These are phyloP conservation scores for Nakaseomyces delphensis DNA, from an alignment of 1,139 yeast genomes.

Conservation along the genomic window DNA sequence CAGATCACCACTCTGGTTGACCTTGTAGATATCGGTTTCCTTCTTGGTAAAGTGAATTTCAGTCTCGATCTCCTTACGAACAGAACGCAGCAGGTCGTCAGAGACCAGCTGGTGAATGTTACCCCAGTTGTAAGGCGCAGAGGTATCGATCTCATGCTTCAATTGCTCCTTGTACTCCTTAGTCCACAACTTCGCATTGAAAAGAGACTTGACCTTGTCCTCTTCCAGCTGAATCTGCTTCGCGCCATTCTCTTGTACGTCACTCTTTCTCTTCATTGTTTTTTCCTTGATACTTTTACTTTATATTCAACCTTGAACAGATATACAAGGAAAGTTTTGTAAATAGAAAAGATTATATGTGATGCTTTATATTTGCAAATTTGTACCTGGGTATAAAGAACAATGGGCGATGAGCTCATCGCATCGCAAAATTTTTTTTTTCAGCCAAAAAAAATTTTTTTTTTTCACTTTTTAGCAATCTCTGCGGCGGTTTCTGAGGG, in stretches of 20 bases:
- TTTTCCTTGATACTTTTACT: neutral
- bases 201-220: slow-evolving; percentile 39
- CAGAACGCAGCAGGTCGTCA: slow-evolving; percentile 67
- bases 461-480: slow-evolving; percentile 4
- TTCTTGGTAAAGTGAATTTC: slow-evolving; percentile 87
- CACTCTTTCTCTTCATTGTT: slow-evolving; percentile 15
- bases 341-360: too few relatives aligned
- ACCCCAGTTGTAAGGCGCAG: slow-evolving; percentile 87
- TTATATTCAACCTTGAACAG: too few relatives aligned
- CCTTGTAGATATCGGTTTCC: slow-evolving; percentile 95
- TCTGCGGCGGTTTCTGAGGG: neutral
- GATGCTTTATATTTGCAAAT: too few relatives aligned
- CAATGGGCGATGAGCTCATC: slow-evolving; percentile 4
- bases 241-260: slow-evolving; percentile 6
- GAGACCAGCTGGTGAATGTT: slow-evolving; percentile 64
- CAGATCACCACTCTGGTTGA: slow-evolving; percentile 88
- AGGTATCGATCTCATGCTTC: slow-evolving; percentile 37
- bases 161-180: slow-evolving; percentile 37
- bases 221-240: slow-evolving; percentile 27
- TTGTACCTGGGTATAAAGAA: too few relatives aligned
- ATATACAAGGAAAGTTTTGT: too few relatives aligned
- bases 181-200: slow-evolving; percentile 50
- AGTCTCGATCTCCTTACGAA: slow-evolving; percentile 71
- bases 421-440: neutral
- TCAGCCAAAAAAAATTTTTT: slow-evolving; percentile 2